Base-by-base conservation (phyloP, 805 yeast species). In the Priceomyces medius region DNA sequence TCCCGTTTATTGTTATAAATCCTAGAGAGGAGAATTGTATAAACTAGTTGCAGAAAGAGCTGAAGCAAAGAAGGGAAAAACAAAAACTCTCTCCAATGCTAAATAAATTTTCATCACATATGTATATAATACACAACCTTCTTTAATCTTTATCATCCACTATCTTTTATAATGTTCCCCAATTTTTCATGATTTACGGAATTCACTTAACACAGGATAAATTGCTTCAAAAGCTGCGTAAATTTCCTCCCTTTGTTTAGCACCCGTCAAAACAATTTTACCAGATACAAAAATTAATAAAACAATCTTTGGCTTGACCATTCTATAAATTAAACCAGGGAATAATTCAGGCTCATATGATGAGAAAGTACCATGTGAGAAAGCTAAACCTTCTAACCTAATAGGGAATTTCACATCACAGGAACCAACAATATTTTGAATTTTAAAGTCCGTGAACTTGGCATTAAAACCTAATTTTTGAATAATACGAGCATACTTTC, bases 371-470 rank as follows among this genome's bases (percentile, higher is more conserved):
- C 99, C 99, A 77, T 93, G 99, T 53, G 95, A 83, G 63, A 90
- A 93, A 3, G 99, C 99, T 56, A 93, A 77, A 45, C 99, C 99
- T 72, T 93, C 99, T 50, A 93, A 73, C 63, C 99, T 81, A 51
- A 93, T 93, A 14, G 99, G 99, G 65, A 93, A 93, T 64, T 93
- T 91, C 41, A 93, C 99, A 62, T 93, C 99, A 79, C 99, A 93
- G 26, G 97, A 88, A 10, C 98, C 98, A 38, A 93, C 99, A 60
- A 93, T 93, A 68, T 93, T 93, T 68, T 93, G 99, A 55, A 93
- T 93, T 68, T 93, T 93, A 71, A 93, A 93, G 63, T 93, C 98
- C 23, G 97, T 91, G 61, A 93, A 93, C 63, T 93, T 93, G 42
- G 99, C 98, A 61, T 90, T 88, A 71, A 93, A 93, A 2, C 99